Conservation (phyloP, 345 rosid genomes). For the Melaleuca quinquenervia region DNA sequence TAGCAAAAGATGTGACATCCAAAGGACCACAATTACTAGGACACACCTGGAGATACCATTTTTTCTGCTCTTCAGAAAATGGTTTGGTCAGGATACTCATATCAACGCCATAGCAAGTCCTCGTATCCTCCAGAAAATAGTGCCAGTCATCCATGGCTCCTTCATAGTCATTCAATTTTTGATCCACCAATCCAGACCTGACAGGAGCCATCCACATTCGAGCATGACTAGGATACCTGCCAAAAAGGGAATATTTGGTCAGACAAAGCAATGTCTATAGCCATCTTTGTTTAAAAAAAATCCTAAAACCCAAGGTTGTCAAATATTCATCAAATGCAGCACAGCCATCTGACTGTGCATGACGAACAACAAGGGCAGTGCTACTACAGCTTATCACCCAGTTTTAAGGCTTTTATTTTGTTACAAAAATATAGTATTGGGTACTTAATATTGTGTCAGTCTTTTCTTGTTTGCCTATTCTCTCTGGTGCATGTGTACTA, state of each 20-base stretch:
- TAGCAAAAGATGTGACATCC: neutral
- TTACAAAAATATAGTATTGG: neutral
- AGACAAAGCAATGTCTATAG: constrained; percentile 3
- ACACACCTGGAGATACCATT: constrained; percentile 71
- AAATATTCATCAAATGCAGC: neutral
- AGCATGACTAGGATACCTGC: constrained; percentile 99
- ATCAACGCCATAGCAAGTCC: constrained; percentile 66
- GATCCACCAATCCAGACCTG: constrained; percentile 56
- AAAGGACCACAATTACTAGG: neutral
- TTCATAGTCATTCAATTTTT: constrained; percentile 52
- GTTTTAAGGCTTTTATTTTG: neutral
- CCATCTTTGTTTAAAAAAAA: neutral
- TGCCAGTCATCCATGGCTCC: constrained; percentile 88
- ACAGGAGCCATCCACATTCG: constrained; percentile 97
- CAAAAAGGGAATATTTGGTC: neutral
- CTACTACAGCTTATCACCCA: neutral
- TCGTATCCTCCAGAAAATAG: constrained; percentile 55
- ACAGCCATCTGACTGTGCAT: neutral
- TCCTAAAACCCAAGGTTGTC: neutral
- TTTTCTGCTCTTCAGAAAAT: constrained; percentile 76
- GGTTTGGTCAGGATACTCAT: constrained; percentile 62
- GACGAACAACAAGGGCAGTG: neutral
- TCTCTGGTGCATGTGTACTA: neutral
- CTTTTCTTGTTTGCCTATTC: neutral
- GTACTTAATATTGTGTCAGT: neutral